Evolutionary conservation across 257 asterid genomes (phyloP), one percentile per base, ranked within the genome.

Genomic region (Solanum raphanifolium): DNA sequence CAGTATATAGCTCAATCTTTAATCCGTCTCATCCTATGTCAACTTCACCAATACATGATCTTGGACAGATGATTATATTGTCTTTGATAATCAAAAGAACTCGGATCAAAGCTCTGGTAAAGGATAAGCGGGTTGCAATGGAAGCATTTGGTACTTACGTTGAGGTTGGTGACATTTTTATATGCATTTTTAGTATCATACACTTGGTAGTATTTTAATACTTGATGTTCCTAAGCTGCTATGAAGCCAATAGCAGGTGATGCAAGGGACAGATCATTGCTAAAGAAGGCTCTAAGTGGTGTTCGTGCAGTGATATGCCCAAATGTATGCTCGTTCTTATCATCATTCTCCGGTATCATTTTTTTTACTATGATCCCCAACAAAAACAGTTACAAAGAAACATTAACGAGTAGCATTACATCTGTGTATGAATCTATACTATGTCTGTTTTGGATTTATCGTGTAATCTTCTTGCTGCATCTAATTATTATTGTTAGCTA

Each of bases 91-190:
- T 97, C 90, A 95, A 94, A 91, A 88, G 98, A 87, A 85, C 92
- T 79, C 91, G 96, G 86, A 95, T 95, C 48, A 97, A 95, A 95
- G 94, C 98, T 72, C 90, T 95, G 38, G 99, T 97, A 88, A 95
- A 92, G 94, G 96, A 97, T 92, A 97, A 93, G 90, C 95, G 97
- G 71, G 95, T 88, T 89, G 96, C 99, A 84, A 86, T 94, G 94
- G 98, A 95, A 92, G 98, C 99, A 81, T 97, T 97, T 91, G 98
- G 99, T 81, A 92, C 98, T 85, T 97, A 95, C 88, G 99, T 97
- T 90, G 98, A 97, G 98, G 99, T 97, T 73, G 90, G 92, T 86
- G 85, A 83, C 83, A 23, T 84, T 20, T 79, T 7, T 18, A 25
- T 84, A 35, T 27, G 21, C 23, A 31, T 41, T 7, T 87, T 29